phyloP scores from a whole-genome alignment of 78 protist genomes.

The Guillardia theta region DNA sequence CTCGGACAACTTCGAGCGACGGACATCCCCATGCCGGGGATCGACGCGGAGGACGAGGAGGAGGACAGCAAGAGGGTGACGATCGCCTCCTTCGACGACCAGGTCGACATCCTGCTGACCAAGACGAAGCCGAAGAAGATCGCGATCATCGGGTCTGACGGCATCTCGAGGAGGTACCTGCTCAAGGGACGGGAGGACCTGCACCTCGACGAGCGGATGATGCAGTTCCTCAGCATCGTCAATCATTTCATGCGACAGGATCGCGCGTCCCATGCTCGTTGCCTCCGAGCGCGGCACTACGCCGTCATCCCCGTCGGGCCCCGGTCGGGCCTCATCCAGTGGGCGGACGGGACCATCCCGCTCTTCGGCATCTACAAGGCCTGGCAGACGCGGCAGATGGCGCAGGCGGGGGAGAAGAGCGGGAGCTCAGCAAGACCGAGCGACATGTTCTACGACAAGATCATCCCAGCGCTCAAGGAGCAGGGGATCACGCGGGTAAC shows the following conservation, averaged over 20 bases:
- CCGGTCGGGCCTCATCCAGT: conserved; percentile 43
- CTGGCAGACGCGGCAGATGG: conserved; percentile 33
- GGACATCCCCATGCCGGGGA: conserved; percentile 45
- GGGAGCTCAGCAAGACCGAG: not conserved
- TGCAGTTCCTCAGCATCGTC: conserved; percentile 28
- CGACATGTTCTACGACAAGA: not conserved
- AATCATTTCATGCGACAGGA: conserved; percentile 2
- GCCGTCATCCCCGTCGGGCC: conserved; percentile 48
- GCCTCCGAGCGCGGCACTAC: conserved; percentile 36
- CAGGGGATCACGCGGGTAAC: not conserved
- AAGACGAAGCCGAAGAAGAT: conserved; percentile 47
- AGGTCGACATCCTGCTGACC: not conserved
- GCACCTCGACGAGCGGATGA: conserved; percentile 50
- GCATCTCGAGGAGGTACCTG: not conserved
- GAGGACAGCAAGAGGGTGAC: not conserved
- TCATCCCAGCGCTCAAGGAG: conserved; percentile 14
- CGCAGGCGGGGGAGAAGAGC: not conserved
- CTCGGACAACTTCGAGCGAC: not conserved
- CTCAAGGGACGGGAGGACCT: conserved; percentile 47
- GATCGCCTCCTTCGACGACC: not conserved
- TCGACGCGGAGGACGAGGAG: not conserved
- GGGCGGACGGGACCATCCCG: conserved; percentile 42
- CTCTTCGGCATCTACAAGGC: conserved; percentile 11
- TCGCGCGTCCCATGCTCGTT: not conserved
- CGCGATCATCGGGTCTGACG: not conserved